Evolutionary conservation across 1,139 yeast species (phyloP).

Genomic region (Diutina catenulata): DNA sequence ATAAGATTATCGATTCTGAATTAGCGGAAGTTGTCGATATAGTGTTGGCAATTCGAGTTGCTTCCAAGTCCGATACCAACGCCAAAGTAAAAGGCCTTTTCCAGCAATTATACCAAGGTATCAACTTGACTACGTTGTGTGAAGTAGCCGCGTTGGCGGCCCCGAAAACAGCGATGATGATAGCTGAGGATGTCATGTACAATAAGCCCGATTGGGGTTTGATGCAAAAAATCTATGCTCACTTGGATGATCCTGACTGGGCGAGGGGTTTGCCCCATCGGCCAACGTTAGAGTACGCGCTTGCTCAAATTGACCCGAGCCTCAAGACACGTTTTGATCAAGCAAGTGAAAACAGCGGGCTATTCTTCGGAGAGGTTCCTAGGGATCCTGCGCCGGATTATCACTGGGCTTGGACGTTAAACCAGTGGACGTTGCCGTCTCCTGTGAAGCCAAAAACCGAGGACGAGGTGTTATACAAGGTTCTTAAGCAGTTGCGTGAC

Average conservation of each 20-base stretch:
- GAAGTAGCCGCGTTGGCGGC: not conserved
- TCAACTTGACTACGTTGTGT: conserved; percentile 20
- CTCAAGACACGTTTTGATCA: conserved; percentile 13
- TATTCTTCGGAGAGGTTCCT: not conserved
- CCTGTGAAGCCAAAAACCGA: conserved; percentile 19
- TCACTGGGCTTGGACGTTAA: conserved; percentile 62
- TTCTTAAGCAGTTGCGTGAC: conserved; percentile 31
- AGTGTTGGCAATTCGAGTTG: conserved; percentile 33
- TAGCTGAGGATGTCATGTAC: conserved; percentile 38
- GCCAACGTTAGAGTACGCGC: conserved; percentile 40
- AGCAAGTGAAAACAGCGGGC: not conserved
- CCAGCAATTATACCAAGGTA: conserved; percentile 18
- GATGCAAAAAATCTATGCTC: conserved; percentile 31
- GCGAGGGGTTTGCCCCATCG: conserved; percentile 50
- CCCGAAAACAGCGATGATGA: conserved; percentile 36
- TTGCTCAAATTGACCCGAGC: conserved; percentile 26
- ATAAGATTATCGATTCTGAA: conserved; percentile 9
- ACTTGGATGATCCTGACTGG: conserved; percentile 50
- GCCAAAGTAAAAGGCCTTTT: conserved; percentile 26
- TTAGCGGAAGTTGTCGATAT: conserved; percentile 24
- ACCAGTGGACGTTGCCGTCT: conserved; percentile 56
- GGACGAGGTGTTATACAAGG: conserved; percentile 34
- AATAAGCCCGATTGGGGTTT: conserved; percentile 8
- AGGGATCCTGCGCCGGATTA: not conserved
- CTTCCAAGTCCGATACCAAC: conserved; percentile 20